Base-by-base conservation (phyloP, 2,329 filamentous ascomycete species). In the Zymoseptoria pseudotritici region DNA sequence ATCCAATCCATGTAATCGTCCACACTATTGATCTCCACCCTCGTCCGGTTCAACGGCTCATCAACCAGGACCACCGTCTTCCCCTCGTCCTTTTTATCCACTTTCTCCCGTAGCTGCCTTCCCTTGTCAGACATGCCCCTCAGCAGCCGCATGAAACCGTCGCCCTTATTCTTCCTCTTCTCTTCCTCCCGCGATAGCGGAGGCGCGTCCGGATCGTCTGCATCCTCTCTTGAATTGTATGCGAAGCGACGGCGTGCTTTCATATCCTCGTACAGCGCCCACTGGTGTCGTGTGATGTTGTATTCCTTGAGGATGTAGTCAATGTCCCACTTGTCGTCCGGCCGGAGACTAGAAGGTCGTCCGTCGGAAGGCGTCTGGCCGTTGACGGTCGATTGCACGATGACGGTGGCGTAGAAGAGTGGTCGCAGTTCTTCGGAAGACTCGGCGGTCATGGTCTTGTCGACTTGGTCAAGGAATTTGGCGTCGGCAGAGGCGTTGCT, bases 281-380 rank as follows among this genome's bases (percentile, higher is more conserved):
- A 73, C 9, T 78, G 75, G 0, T 71, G 63, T 1, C 63, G 50
- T 0, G 60, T 55, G 2, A 73, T 64, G 0, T 74, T 56, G 1
- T 91, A 77, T 64, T 92, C 88, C 53, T 82, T 80, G 54, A 97
- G 76, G 42, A 86, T 81, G 74, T 96, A 97, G 67, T 94, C 85
- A n/a, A 97, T 78, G 0, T 76, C 73, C 92, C 92, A 97, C 7
- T 76, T 69, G 64, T 85, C 80, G 0, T 67, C 20, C 13, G 67
- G 31, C 0, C 56, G 73, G 53, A 87, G 71, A 0, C 78, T 66
- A 1, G 74, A 64, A 0, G 91, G 89, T 2, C 91, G 85, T 0
- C 77, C 70, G 1, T 58, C 53, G 13, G 61, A 22, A 36, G 90
- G 83, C 57, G 82, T 81, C 11, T 77, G 57, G 19, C 83, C 86